phyloP scores from a whole-genome alignment of 2,329 filamentous ascomycete species.

The Aspergillus vadensis region DNA sequence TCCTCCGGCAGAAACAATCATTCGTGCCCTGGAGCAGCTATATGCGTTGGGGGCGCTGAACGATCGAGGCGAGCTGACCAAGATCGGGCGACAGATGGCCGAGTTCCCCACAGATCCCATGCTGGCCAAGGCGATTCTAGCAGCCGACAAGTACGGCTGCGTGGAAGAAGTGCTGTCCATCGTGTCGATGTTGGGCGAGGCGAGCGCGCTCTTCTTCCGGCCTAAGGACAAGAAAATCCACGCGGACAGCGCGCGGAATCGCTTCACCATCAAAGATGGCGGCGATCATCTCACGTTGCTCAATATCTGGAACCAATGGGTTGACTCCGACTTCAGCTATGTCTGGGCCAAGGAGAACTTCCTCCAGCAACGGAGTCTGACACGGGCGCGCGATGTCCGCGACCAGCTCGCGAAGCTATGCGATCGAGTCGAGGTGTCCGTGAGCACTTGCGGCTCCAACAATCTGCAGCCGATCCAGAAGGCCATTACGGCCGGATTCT shows the following conservation, averaged over 20 bases:
- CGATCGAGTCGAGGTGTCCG: conserved; percentile 82
- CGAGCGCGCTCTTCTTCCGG: conserved; percentile 85
- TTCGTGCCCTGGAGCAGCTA: conserved; percentile 83
- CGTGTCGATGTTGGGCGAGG: conserved; percentile 90
- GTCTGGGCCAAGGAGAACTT: conserved; percentile 94
- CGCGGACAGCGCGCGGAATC: conserved; percentile 83
- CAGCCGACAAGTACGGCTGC: conserved; percentile 86
- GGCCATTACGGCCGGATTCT: conserved; percentile 87
- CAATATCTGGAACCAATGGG: conserved; percentile 95
- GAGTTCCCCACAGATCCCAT: conserved; percentile 93
- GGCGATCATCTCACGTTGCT: conserved; percentile 87
- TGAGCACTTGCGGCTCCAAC: conserved; percentile 66
- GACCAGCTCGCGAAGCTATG: conserved; percentile 91
- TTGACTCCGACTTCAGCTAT: conserved; percentile 83
- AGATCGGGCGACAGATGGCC: conserved; percentile 88
- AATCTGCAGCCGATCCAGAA: conserved; percentile 82
- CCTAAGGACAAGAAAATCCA: conserved; percentile 98
- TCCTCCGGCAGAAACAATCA: conserved; percentile 84
- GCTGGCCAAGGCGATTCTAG: conserved; percentile 85
- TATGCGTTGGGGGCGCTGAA: conserved; percentile 90
- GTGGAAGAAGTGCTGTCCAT: conserved; percentile 91
- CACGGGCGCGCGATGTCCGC: conserved; percentile 83
- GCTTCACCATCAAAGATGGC: conserved; percentile 87
- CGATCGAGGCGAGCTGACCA: conserved; percentile 83
- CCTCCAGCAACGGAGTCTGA: conserved; percentile 85